Percentiles rank a stretch among this genome's conserved stretches.
phyloP scores from a whole-genome alignment of 192 early-diverging fungal species.

The Coemansia sp. region DNA sequence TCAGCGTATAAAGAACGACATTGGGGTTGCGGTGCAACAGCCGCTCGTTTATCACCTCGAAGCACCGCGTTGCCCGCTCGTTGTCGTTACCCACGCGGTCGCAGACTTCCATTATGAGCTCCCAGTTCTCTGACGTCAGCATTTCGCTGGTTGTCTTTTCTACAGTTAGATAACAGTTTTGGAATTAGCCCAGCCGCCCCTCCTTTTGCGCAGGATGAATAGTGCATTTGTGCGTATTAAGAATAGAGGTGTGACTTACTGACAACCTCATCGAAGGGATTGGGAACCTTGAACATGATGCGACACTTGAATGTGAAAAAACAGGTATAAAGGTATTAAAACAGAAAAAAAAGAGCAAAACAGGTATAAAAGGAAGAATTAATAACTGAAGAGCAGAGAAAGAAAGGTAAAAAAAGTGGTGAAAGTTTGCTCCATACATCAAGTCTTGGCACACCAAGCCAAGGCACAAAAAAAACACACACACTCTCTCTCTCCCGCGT shows the following conservation, averaged over 20 bases:
- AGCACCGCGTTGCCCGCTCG: conserved; percentile 65
- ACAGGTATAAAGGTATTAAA: not conserved
- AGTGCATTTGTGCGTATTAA: not conserved
- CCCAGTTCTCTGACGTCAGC: conserved; percentile 94
- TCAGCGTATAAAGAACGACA: conserved; percentile 70
- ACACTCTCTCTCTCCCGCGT: not conserved
- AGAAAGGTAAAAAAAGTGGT: not conserved
- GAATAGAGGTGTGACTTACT: conserved; percentile 24
- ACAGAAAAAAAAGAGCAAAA: not conserved
- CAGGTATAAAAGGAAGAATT: not conserved
- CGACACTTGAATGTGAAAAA: not conserved
- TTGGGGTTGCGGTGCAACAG: conserved; percentile 79
- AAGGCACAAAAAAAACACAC: not conserved
- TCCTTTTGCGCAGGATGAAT: not conserved
- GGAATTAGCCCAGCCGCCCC: not conserved
- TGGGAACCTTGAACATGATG: conserved; percentile 54
- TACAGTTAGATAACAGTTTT: conserved; percentile 13
- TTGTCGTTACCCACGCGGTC: conserved; percentile 63
- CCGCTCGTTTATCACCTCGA: conserved; percentile 73
- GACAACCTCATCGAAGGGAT: conserved; percentile 55
- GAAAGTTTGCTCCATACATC: not conserved
- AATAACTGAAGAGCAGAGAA: no score
- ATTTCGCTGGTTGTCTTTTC: conserved; percentile 89
- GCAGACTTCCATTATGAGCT: conserved; percentile 72
- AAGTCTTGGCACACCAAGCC: not conserved